A percentile compares a stretch with the other conserved stretches of the same genome.
Conservation (phyloP, 768 basidiomycete species). For the Boletus sensibilis region DNA sequence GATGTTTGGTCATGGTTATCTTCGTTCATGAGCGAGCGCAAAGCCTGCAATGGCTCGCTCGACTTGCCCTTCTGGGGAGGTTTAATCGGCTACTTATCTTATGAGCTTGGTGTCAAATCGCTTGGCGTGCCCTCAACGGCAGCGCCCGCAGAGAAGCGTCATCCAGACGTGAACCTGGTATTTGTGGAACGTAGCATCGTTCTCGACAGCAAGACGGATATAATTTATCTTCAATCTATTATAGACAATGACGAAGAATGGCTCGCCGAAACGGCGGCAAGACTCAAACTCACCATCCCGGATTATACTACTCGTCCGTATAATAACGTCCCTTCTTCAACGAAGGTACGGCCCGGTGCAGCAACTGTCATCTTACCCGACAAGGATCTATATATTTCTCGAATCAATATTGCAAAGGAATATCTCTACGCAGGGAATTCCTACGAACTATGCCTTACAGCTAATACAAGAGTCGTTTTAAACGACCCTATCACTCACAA, state of each 20-base stretch:
- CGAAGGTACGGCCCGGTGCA: slow-evolving; percentile 21
- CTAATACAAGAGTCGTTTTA: slow-evolving; percentile 58
- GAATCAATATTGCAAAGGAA: slow-evolving; percentile 70
- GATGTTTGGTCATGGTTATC: slow-evolving; percentile 77
- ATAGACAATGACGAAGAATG: slow-evolving; percentile 57
- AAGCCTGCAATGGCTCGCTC: slow-evolving; percentile 45
- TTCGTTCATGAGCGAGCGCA: slow-evolving; percentile 58
- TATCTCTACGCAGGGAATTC: slow-evolving; percentile 81
- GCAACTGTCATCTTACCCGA: slow-evolving; percentile 53
- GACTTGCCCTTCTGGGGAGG: slow-evolving; percentile 84
- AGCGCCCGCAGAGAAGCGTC: slow-evolving; percentile 32
- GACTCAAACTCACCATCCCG: slow-evolving; percentile 14
- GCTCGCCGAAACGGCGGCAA: slow-evolving; percentile 45
- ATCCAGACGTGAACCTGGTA: slow-evolving; percentile 72
- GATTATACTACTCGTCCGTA: slow-evolving; percentile 12
- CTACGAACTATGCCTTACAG: slow-evolving; percentile 91
- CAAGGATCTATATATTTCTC: slow-evolving; percentile 58
- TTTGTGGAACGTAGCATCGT: slow-evolving; percentile 81
- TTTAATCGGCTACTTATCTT: slow-evolving; percentile 72
- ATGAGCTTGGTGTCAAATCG: slow-evolving; percentile 69
- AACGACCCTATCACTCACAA: slow-evolving; percentile 32
- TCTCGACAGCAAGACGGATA: slow-evolving; percentile 51
- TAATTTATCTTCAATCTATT: slow-evolving; percentile 64
- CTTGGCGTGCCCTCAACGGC: slow-evolving; percentile 45
- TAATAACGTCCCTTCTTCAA: slow-evolving; percentile 24